A percentile compares a stretch with the other conserved stretches of the same genome.
Conservation (phyloP, 108 stramenopile genomes). For the Cyclotella cryptica region DNA sequence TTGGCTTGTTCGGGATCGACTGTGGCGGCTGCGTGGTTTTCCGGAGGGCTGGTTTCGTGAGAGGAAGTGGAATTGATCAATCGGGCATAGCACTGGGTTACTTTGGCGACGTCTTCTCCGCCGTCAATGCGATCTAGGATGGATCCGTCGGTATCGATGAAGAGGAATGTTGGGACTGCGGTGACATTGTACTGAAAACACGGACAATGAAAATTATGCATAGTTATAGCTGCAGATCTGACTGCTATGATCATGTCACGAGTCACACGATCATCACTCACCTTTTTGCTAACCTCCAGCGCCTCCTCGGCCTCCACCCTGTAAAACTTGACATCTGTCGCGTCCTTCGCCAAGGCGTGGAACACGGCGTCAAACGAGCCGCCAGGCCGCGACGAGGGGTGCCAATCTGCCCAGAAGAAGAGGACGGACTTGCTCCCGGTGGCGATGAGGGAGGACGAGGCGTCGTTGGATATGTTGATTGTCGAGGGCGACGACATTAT, state of each 20-base stretch:
- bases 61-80: conserved; percentile 29
- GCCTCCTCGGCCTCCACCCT: conserved; percentile 87
- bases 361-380: conserved; percentile 67
- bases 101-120: conserved; percentile 76
- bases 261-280: not conserved
- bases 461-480: conserved; percentile 44
- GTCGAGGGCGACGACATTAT: conserved; percentile 2
- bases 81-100: conserved; percentile 60
- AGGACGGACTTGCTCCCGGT: conserved; percentile 63
- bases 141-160: conserved; percentile 59
- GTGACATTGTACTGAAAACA: conserved; percentile 64
- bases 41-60: conserved; percentile 6
- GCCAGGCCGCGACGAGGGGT: conserved; percentile 72
- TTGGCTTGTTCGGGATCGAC: conserved; percentile 31
- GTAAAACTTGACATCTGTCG: conserved; percentile 36
- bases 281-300: conserved; percentile 41
- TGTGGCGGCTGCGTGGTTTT: conserved; percentile 1
- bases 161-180: conserved; percentile 90
- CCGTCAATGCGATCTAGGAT: conserved; percentile 89
- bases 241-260: not conserved
- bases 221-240: too few species aligned
- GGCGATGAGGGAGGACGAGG: conserved; percentile 34
- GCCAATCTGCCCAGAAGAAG: conserved; percentile 92
- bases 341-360: conserved; percentile 51
- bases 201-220: conserved; percentile 3